phyloP scores from a whole-genome alignment of 495 filamentous ascomycete species.

The Evernia prunastri region DNA sequence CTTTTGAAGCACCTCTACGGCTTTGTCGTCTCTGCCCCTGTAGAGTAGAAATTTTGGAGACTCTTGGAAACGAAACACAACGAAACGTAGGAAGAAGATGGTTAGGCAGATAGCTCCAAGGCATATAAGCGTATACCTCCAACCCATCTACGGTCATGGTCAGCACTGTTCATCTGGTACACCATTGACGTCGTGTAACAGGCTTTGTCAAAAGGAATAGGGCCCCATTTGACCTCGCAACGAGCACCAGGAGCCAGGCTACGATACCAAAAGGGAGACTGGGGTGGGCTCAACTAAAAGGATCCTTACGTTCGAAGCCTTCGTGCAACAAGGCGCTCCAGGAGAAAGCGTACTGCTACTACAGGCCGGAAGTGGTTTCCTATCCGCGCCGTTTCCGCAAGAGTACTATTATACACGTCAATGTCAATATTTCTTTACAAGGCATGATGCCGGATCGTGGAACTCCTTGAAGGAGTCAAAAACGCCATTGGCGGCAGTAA shows the following conservation, averaged over 20 bases:
- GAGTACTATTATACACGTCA: slow-evolving; percentile 19
- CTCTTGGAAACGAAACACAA: slow-evolving; percentile 42
- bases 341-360: slow-evolving; percentile 22
- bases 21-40: slow-evolving; percentile 39
- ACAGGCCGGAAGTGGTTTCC: slow-evolving; percentile 32
- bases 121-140: slow-evolving; percentile 40
- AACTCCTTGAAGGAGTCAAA: background rate
- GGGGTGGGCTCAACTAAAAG: background rate
- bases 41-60: slow-evolving; percentile 42
- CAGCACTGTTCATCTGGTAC: background rate
- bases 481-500: background rate
- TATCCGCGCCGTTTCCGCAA: slow-evolving; percentile 34
- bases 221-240: background rate
- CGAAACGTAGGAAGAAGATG: slow-evolving; percentile 41
- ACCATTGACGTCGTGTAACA: background rate
- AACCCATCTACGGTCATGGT: slow-evolving; percentile 31
- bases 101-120: slow-evolving; percentile 38
- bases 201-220: background rate
- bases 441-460: background rate
- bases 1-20: slow-evolving; percentile 36
- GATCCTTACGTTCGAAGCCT: slow-evolving; percentile 25
- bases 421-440: slow-evolving; percentile 7
- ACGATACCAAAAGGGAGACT: background rate
- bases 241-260: background rate
- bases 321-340: slow-evolving; percentile 40